Evolutionary conservation across 306 rosid species (phyloP).

Genomic region (Castanea crenata): DNA sequence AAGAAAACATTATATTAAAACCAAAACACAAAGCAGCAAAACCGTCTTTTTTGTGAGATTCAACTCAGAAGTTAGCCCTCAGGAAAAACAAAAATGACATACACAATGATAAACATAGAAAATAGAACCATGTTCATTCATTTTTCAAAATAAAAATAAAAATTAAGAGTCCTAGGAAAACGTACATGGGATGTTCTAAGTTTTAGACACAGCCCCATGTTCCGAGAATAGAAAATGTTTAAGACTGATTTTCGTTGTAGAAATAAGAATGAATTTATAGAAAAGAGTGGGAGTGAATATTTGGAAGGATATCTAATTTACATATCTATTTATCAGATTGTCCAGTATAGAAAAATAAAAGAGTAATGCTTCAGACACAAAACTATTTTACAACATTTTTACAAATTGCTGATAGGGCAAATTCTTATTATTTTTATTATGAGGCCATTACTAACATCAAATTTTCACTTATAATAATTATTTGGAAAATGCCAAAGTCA

Average conservation of each 20-base stretch:
- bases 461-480: no score
- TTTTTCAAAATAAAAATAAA: no score
- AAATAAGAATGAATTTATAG: not conserved
- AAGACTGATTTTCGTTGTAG: not conserved
- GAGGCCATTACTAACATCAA: no score
- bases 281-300: not conserved
- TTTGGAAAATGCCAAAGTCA: no score
- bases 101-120: not conserved
- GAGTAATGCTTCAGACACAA: no score
- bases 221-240: not conserved
- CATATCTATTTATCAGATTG: no score
- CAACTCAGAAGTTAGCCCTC: not conserved
- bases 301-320: not conserved
- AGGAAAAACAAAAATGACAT: not conserved
- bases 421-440: no score
- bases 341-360: not conserved
- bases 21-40: not conserved
- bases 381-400: no score
- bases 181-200: slow-evolving; percentile 22
- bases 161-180: not conserved
- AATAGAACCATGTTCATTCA: not conserved
- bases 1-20: no score
- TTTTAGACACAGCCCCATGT: slow-evolving; percentile 20
- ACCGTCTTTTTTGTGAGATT: not conserved
- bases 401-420: no score